Base-by-base conservation (phyloP, 2,329 filamentous ascomycete genomes). In the Beauveria sp. region DNA sequence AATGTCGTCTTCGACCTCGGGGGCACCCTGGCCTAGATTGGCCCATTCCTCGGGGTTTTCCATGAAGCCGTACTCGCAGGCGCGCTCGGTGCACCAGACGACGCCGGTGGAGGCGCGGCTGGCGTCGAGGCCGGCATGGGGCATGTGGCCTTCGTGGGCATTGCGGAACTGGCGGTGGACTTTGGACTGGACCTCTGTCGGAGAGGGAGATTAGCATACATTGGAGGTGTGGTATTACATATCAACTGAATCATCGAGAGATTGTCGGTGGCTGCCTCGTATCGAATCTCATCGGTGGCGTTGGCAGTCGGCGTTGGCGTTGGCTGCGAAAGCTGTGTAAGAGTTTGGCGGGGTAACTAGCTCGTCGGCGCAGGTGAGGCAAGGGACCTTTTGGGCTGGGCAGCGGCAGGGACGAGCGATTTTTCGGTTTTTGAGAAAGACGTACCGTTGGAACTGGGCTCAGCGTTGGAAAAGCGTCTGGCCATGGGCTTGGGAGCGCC, bases 1-100 rank as follows among this genome's bases (percentile, higher is more conserved):
- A 69, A 97, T 97, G 66, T 95, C 91, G 67, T 96, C 91, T 69
- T 96, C 93, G 64, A 96, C 93, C 74, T 97, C 92, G 49, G 93
- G 93, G 18, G 93, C 93, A 68, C 93, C 93, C 78, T 97, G 93
- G 38, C 93, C 93, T 59, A 98, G 80, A 73, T 98, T 98, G 63
- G 93, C 92, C 93, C 93, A 97, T 65, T 81, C 77, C 2, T 89
- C 83, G 12, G 91, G 93, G 67, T 93, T 82, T 4, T 97, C 93
- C 56, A 86, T 79, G 78, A 89, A 97, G 68, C 93, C 93, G 77
- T 93, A 90, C 76, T 97, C 92, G 73, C 87, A 85, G 60, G 93
- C 93, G 68, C 91, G 88, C 77, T 95, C 90, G 3, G 88, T 91
- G 66, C 88, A 92, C 93, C 93, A 97, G 66, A 97, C 90, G 4